Evolutionary conservation across 768 basidiomycete genomes (phyloP).

Genomic region (Xerocomellus intermedius): DNA sequence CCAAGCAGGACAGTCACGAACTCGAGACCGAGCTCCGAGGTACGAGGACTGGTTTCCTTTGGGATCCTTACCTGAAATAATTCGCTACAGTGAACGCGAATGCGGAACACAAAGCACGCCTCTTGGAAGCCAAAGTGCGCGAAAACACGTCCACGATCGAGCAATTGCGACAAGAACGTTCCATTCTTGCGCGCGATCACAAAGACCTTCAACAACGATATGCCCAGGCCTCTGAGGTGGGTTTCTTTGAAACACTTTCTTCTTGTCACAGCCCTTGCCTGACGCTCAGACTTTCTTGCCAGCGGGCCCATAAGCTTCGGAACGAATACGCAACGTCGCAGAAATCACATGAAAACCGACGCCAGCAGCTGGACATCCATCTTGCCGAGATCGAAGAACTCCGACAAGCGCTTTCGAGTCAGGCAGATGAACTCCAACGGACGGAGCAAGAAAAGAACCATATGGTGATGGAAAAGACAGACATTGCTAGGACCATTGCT

Average conservation of each 20-base stretch:
- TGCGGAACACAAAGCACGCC: conserved; percentile 70
- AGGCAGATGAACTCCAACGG: conserved; percentile 60
- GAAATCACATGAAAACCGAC: conserved; percentile 65
- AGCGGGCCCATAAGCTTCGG: conserved; percentile 63
- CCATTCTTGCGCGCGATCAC: conserved; percentile 65
- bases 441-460: conserved; percentile 64
- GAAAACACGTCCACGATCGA: conserved; percentile 73
- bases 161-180: conserved; percentile 74
- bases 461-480: conserved; percentile 58
- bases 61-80: background rate
- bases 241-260: conserved; percentile 11
- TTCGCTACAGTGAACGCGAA: conserved; percentile 53
- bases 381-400: conserved; percentile 75
- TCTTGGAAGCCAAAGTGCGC: conserved; percentile 62
- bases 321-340: conserved; percentile 60
- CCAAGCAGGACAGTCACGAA: conserved; percentile 72
- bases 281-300: background rate
- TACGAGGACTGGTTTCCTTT: conserved; percentile 30
- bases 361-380: conserved; percentile 71
- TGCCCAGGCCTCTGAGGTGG: conserved; percentile 64
- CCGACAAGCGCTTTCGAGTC: conserved; percentile 59
- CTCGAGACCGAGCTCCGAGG: conserved; percentile 75
- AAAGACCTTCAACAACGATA: conserved; percentile 71
- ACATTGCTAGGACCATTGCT: conserved; percentile 65
- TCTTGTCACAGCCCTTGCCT: background rate